Evolutionary conservation across 148 eudicot genomes (phyloP), one percentile per base, ranked within the genome.

Genomic region (Fagopyrum tataricum): DNA sequence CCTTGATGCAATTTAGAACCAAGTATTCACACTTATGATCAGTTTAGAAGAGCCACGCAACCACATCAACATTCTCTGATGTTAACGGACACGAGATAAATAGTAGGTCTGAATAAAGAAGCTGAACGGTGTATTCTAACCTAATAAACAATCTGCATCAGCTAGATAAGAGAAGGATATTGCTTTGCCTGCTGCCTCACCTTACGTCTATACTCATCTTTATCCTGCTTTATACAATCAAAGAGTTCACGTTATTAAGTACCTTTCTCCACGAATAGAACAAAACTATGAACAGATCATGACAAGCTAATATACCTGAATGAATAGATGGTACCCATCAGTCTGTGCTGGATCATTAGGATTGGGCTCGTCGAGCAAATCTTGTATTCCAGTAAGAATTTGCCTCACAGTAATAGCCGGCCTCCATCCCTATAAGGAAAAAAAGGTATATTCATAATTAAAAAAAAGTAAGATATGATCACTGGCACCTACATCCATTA

Each of bases 381-480:
- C 89, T 52, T 83, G 89, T 20, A 86, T 86, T 44, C 89, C 87
- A 10, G 84, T 83, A 7, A 84, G 85, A 74, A 86, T 86, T 70
- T 86, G 89, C 79, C 80, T 84, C 82, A 86, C 87, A 14, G 87
- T 86, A 26, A 86, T 86, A 20, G 87, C 87, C 15, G 87, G 89
- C 79, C 86, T 86, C 89, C 89, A 86, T 14, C 84, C 89, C 89
- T 83, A 61, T 43, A 37, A 4, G 49, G 73, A 67, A 9, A 70
- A 8, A 24, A 44, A 4, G 20, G 9, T 24, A 61, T 13, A 61
- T 24, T 26, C 41, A 12, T 1, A 23, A 26, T 23, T 9, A 4
- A 26, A 26, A n/a, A n/a, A n/a, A 59, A 10, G 3, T 37, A 4
- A 14, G 69, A 64, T 39, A 64, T 64, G 69, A 42, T 37, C 18